Evolutionary conservation across 164 flowering plant species (phyloP).

Genomic region (Houttuynia cordata): DNA sequence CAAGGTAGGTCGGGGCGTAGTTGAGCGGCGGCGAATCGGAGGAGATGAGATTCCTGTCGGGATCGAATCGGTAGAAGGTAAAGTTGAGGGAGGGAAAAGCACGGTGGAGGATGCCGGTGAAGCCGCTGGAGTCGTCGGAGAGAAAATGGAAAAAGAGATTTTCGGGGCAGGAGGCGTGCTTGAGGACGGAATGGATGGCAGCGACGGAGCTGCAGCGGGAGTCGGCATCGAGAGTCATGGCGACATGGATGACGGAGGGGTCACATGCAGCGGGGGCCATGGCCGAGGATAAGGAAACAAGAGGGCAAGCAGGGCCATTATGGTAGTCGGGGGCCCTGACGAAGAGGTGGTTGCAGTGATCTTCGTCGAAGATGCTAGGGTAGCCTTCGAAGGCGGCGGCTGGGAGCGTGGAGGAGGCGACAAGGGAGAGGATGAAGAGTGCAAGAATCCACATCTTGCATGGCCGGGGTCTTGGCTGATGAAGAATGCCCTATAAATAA

Average conservation of each 20-base stretch:
- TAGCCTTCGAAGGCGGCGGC: too few species aligned
- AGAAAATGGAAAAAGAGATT: slow-evolving; percentile 62
- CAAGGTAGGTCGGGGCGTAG: slow-evolving; percentile 47
- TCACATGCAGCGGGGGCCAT: slow-evolving; percentile 4
- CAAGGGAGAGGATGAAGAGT: too few species aligned
- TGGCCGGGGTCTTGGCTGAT: too few species aligned
- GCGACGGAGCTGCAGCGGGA: slow-evolving; percentile 55
- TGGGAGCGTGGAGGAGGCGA: too few species aligned
- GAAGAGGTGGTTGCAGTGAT: too few species aligned
- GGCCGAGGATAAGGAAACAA: slow-evolving; percentile 16
- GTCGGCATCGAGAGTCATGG: slow-evolving; percentile 32
- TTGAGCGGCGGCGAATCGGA: slow-evolving; percentile 49
- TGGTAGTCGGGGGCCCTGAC: slow-evolving; percentile 30
- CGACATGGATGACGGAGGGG: slow-evolving; percentile 25
- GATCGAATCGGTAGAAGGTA: slow-evolving; percentile 27
- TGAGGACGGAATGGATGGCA: slow-evolving; percentile 59
- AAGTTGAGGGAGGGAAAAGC: slow-evolving; percentile 36
- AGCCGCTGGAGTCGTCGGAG: slow-evolving; percentile 4
- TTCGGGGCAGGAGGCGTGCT: slow-evolving; percentile 70
- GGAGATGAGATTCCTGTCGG: slow-evolving; percentile 25
- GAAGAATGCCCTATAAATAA: too few species aligned
- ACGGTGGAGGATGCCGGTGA: slow-evolving; percentile 14
- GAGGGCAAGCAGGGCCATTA: slow-evolving; percentile 20
- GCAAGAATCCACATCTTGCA: too few species aligned
- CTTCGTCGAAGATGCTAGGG: too few species aligned